These are phyloP conservation scores for Mycena floridula DNA, from an alignment of 768 basidiomycete genomes.

Conservation along the genomic window DNA sequence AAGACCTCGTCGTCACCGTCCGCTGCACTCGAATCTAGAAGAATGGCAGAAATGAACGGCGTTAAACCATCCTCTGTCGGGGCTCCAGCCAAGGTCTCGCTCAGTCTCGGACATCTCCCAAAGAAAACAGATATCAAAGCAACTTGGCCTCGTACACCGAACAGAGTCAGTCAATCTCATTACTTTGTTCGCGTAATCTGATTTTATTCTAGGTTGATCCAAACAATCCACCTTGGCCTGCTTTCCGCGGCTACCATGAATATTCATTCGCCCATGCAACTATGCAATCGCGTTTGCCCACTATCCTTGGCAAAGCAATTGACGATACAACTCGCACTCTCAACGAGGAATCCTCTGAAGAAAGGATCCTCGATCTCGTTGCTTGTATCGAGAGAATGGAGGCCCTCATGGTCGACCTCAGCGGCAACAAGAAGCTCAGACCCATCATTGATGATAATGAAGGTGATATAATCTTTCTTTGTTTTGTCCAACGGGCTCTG, in stretches of 20 bases:
- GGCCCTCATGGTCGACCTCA: constrained; percentile 80
- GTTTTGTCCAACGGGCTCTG: too few relatives aligned
- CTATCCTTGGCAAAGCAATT: constrained; percentile 93
- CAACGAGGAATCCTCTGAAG: constrained; percentile 80
- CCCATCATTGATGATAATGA: too few relatives aligned
- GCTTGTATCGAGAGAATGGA: constrained; percentile 88
- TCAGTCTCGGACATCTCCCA: constrained; percentile 70
- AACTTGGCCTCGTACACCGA: constrained; percentile 70
- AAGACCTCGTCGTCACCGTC: too few relatives aligned
- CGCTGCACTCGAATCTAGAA: too few relatives aligned
- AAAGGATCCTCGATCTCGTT: constrained; percentile 78
- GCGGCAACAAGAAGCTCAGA: constrained; percentile 75
- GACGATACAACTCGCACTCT: constrained; percentile 87
- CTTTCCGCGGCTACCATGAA: constrained; percentile 75
- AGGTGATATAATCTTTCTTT: too few relatives aligned
- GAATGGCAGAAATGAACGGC: too few relatives aligned
- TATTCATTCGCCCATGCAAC: constrained; percentile 88
- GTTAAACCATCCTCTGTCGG: constrained; percentile 19
- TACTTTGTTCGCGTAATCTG: neutral
- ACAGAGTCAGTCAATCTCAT: constrained; percentile 37
- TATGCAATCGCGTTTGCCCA: constrained; percentile 93
- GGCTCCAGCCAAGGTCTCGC: constrained; percentile 56
- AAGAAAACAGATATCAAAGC: constrained; percentile 68
- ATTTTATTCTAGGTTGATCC: constrained; percentile 54
- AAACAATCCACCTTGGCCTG: constrained; percentile 81